Percentiles rank a stretch among this genome's conserved stretches.
Evolutionary conservation across 2,329 filamentous ascomycete species (phyloP).

Genomic region (Paecilomyces sp.): DNA sequence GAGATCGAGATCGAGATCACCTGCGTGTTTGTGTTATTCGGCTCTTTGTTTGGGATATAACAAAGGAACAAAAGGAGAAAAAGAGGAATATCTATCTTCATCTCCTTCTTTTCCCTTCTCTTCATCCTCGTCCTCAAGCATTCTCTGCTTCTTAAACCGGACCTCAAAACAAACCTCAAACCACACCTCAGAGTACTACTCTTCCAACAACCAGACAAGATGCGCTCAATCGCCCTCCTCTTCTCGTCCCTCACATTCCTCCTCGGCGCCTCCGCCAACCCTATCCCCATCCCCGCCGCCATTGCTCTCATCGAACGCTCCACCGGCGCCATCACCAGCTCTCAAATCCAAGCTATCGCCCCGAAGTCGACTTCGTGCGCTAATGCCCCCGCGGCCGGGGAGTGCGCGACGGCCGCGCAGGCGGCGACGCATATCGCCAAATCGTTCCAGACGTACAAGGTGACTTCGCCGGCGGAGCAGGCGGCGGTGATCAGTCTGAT

Average conservation of each 20-base stretch:
- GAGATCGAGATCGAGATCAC: no score
- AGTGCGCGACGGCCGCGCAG: conserved; percentile 60
- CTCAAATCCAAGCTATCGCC: conserved; percentile 42
- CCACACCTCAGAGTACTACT: no score
- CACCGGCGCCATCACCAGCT: conserved; percentile 14
- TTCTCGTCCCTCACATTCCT: conserved; percentile 8
- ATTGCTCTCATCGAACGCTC: conserved; percentile 5
- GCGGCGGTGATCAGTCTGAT: conserved; percentile 65
- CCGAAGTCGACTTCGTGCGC: conserved; percentile 51
- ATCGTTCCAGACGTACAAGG: conserved; percentile 51
- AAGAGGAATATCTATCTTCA: background rate
- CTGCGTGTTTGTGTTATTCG: no score
- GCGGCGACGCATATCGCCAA: conserved; percentile 52
- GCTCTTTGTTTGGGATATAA: no score
- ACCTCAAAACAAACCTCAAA: background rate
- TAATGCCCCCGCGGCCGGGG: conserved; percentile 37
- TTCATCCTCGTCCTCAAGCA: background rate
- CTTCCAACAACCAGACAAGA: background rate
- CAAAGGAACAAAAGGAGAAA: background rate
- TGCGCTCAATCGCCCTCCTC: conserved; percentile 5
- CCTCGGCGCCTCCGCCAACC: background rate
- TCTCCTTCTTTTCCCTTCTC: background rate
- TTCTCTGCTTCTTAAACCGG: background rate
- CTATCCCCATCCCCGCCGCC: conserved; percentile 7
- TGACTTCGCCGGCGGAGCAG: conserved; percentile 52